A percentile compares a stretch with the other conserved stretches of the same genome.
Evolutionary conservation across 2,329 filamentous ascomycete genomes (phyloP).

Genomic region (Fonsecaea erecta): DNA sequence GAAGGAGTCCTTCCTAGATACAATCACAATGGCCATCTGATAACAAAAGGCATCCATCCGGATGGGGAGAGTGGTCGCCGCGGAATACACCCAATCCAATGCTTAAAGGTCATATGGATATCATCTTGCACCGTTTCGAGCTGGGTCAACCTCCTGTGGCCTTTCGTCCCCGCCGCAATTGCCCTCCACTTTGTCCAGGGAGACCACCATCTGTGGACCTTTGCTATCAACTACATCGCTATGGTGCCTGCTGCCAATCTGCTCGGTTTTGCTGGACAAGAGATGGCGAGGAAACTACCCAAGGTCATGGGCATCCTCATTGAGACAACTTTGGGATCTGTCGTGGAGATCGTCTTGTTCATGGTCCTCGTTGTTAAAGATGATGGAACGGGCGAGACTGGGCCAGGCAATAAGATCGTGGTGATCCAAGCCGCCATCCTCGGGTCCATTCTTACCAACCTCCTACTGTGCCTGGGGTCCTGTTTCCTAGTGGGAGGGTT

Average conservation of each 20-base stretch:
- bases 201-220: conserved; percentile 66
- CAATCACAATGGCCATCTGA: conserved; percentile 39
- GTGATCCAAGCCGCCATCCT: conserved; percentile 84
- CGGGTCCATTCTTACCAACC: conserved; percentile 80
- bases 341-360: conserved; percentile 83
- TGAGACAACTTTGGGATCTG: conserved; percentile 67
- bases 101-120: conserved; percentile 66
- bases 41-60: conserved; percentile 47
- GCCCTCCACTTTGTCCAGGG: conserved; percentile 63
- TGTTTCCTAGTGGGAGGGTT: conserved; percentile 81
- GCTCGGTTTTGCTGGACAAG: conserved; percentile 74
- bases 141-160: conserved; percentile 74
- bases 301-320: conserved; percentile 63
- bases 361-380: conserved; percentile 70
- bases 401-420: conserved; percentile 53
- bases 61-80: conserved; percentile 71
- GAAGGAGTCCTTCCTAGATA: conserved; percentile 28
- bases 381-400: conserved; percentile 34
- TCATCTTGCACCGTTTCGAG: conserved; percentile 68
- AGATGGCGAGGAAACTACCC: conserved; percentile 74
- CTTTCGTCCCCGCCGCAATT: conserved; percentile 73
- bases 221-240: conserved; percentile 73
- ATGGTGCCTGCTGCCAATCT: conserved; percentile 79
- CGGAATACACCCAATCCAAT: conserved; percentile 67
- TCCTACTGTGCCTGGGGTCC: conserved; percentile 76